These are phyloP conservation scores for Aspergillus leporis DNA, from an alignment of 495 filamentous ascomycete species.

Conservation along the genomic window DNA sequence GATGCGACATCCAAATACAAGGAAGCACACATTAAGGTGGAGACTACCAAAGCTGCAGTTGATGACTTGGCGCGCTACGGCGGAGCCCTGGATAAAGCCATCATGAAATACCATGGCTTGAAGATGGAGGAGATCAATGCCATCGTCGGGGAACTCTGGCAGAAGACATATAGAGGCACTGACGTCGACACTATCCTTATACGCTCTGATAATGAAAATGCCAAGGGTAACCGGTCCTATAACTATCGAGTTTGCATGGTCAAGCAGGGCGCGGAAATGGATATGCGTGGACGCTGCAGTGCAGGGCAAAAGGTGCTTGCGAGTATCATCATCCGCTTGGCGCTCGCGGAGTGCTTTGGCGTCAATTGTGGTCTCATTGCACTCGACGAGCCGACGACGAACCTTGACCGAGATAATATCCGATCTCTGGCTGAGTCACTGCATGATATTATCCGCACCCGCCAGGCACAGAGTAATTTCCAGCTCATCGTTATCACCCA, in stretches of 20 bases:
- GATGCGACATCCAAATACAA: conserved; percentile 80
- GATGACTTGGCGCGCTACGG: conserved; percentile 84
- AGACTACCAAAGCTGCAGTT: conserved; percentile 88
- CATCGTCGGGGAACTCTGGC: conserved; percentile 94
- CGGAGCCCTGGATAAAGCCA: conserved; percentile 83
- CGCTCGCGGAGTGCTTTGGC: conserved; percentile 95
- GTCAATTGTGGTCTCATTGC: conserved; percentile 95
- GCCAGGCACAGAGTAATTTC: conserved; percentile 88
- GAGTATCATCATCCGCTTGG: conserved; percentile 95
- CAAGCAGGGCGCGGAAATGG: conserved; percentile 96
- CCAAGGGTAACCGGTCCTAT: conserved; percentile 78
- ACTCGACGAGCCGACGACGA: conserved; percentile 97
- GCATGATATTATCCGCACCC: conserved; percentile 81
- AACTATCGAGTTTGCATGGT: conserved; percentile 99
- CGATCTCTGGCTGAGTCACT: conserved; percentile 79
- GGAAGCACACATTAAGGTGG: conserved; percentile 85
- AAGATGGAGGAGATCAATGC: conserved; percentile 99
- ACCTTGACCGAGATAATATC: conserved; percentile 94
- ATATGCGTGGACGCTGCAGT: conserved; percentile 97
- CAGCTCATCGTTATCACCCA: conserved; percentile 99
- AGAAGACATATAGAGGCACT: conserved; percentile 92
- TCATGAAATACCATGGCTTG: conserved; percentile 91
- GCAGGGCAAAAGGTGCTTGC: conserved; percentile 96
- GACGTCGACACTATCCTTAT: conserved; percentile 98
- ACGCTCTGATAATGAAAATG: conserved; percentile 78